Evolutionary conservation across 2,329 filamentous ascomycete genomes (phyloP), one percentile per base, ranked within the genome.

Genomic region (Onygenales sp.): DNA sequence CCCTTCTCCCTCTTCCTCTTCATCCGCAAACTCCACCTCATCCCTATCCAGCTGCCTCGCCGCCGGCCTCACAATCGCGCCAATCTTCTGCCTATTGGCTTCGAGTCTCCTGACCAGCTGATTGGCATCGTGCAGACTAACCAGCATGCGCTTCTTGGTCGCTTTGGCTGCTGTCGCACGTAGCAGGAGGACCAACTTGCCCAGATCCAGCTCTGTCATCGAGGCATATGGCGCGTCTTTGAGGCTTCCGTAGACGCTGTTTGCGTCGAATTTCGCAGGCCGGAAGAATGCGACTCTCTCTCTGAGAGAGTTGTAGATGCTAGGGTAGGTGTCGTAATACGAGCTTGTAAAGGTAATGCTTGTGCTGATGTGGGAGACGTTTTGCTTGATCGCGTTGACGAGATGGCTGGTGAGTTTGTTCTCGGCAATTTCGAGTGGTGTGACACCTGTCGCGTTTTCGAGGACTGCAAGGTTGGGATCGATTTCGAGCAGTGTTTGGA

Each of bases 381-480:
- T 31, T 11, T 5, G 10, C n/a, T 14, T 76, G 35, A 39, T 69
- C n/a, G 33, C 56, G 66, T 68, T 70, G 39, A 78, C 54, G 5
- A 46, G 47, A 27, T 60, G 51, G 17, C 52, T 51, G n/a, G 44
- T 43, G 27, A 53, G 36, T 17, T 50, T 54, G 44, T 53, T 52
- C 43, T 54, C 42, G 3, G 54, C 51, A 38, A 52, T 50, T 17
- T 53, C 46, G 6, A 57, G 63, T 10, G 88, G 85, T 0, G 87
- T 93, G 13, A 80, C 78, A 1, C 89, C 89, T 0, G 86, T 86
- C 0, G 86, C 81, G 59, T 91, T 91, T 65, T 93, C 89, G 21
- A 83, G 79, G 59, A 80, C 77, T 0, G 89, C 70, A 1, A 90
- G 73, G 31, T 75, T 73, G 0, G 84, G 80, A 14, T 79, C 75